Conservation (phyloP, 208 protist genomes). For the Acanthamoeba triangularis region DNA sequence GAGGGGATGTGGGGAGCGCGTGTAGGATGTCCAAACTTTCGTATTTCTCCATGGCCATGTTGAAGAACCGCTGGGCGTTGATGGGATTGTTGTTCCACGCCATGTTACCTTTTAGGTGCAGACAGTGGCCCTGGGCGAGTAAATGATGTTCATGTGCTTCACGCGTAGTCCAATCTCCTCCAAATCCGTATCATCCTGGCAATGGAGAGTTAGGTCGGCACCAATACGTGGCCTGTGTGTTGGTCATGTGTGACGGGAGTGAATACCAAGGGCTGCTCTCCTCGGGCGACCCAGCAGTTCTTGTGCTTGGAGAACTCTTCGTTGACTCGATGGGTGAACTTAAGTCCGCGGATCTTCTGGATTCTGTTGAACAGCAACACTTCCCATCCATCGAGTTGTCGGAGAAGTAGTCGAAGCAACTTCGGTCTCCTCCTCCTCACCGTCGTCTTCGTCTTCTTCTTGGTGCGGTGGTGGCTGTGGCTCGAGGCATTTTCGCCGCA, state of each 20-base stretch:
- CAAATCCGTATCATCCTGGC: conserved; percentile 80
- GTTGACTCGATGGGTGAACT: conserved; percentile 81
- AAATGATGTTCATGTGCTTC: conserved; percentile 85
- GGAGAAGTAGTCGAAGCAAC: conserved; percentile 74
- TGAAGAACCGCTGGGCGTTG: conserved; percentile 80
- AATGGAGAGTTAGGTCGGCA: not conserved
- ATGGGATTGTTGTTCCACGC: conserved; percentile 78
- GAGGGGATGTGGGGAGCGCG: not conserved
- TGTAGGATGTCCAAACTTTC: not conserved
- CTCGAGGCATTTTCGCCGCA: too few species aligned
- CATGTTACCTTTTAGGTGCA: conserved; percentile 73
- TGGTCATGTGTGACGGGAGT: not conserved
- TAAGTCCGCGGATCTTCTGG: conserved; percentile 85
- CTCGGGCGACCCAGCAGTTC: conserved; percentile 79
- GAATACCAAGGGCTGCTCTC: conserved; percentile 64
- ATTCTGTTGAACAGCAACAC: conserved; percentile 82
- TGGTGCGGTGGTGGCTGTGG: too few species aligned
- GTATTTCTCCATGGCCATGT: conserved; percentile 80
- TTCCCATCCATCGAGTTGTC: conserved; percentile 81
- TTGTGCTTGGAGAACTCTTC: conserved; percentile 69
- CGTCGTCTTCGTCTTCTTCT: too few species aligned
- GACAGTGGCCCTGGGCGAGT: conserved; percentile 75
- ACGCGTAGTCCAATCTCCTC: conserved; percentile 84
- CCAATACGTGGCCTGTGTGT: not conserved
- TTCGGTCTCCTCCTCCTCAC: too few species aligned